Evolutionary conservation across 257 asterid species (phyloP), one percentile per base, ranked within the genome.

Genomic region (Solanum acaule): DNA sequence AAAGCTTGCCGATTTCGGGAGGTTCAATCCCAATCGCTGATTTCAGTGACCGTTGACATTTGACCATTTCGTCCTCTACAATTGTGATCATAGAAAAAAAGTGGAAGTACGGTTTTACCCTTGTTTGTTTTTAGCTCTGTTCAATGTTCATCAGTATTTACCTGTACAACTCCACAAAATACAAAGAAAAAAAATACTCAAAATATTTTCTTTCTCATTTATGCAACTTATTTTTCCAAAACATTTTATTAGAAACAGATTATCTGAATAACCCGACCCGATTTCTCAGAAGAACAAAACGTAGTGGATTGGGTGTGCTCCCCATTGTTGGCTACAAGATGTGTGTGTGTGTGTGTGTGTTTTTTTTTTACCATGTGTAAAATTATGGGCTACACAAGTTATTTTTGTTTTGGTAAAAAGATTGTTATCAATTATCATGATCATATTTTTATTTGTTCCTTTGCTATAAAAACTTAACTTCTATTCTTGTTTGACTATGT

Each of bases 1-100:
- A 82, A 96, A 96, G 91, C 98, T 96, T 46, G 98, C 98, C 23
- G 98, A 96, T 84, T 93, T 95, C 59, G 98, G 99, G 70, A 92
- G 96, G 93, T 87, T 91, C 87, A 92, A 90, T 84, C 88, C 88
- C 87, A 92, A 91, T 91, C 98, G 91, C 86, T 94, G 91, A 93
- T 85, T 75, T 37, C 85, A 71, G 49, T 78, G 89, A 49, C 11
- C 91, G 91, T 91, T 92, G 94, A 93, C 89, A 44, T 88, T 89
- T 91, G 94, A 92, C 95, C 89, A 9, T 44, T 15, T 85, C 76
- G 22, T 29, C 90, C 67, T 34, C 29, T 71, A 65, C 87, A 27
- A 82, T 38, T 27, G 15, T 89, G 46, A 88, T 61, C 59, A 37
- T 83, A 42, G 34, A 15, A 63, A 52, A 52, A 52, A 18, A 16